A percentile compares a stretch with the other conserved stretches of the same genome.
phyloP scores from a whole-genome alignment of 2,329 filamentous ascomycete species.

The Pyricularia sp. region DNA sequence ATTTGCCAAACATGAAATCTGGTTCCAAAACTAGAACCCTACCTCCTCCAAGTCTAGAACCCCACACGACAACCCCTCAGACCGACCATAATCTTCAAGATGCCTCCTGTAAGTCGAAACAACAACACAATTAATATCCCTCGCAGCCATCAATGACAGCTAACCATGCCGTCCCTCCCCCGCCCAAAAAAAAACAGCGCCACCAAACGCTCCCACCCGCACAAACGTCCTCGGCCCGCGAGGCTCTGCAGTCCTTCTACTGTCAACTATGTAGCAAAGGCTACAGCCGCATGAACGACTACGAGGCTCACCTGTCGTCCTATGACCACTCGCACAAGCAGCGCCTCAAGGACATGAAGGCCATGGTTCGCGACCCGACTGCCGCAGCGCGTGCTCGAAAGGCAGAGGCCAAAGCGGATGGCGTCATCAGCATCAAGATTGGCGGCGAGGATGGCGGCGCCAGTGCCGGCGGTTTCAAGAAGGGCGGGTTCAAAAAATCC shows the following conservation, averaged over 20 bases:
- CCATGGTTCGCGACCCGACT: slow-evolving; percentile 64
- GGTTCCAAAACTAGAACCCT: too few relatives aligned
- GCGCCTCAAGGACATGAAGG: slow-evolving; percentile 79
- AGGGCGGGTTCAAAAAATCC: too few relatives aligned
- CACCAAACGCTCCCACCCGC: slow-evolving; percentile 49
- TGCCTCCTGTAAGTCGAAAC: too few relatives aligned
- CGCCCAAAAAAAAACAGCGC: slow-evolving; percentile 19
- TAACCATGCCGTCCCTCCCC: too few relatives aligned
- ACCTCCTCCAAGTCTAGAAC: too few relatives aligned
- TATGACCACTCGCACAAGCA: slow-evolving; percentile 96
- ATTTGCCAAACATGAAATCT: too few relatives aligned
- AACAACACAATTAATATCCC: too few relatives aligned
- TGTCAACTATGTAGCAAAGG: slow-evolving; percentile 87
- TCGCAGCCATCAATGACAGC: too few relatives aligned
- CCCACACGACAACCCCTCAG: too few relatives aligned
- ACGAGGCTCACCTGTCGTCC: slow-evolving; percentile 85
- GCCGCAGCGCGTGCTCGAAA: slow-evolving; percentile 57
- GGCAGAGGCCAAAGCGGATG: slow-evolving; percentile 61
- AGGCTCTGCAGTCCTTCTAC: slow-evolving; percentile 72
- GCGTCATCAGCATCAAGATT: slow-evolving; percentile 59
- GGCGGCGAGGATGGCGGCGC: slow-evolving; percentile 26
- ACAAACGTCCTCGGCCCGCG: slow-evolving; percentile 56
- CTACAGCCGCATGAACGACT: slow-evolving; percentile 91
- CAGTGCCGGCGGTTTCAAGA: slow-evolving; percentile 7
- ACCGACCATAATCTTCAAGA: too few relatives aligned